Evolutionary conservation across 495 filamentous ascomycete genomes (phyloP), one percentile per base, ranked within the genome.

Genomic region (Hapsidospora chrysogenum): DNA sequence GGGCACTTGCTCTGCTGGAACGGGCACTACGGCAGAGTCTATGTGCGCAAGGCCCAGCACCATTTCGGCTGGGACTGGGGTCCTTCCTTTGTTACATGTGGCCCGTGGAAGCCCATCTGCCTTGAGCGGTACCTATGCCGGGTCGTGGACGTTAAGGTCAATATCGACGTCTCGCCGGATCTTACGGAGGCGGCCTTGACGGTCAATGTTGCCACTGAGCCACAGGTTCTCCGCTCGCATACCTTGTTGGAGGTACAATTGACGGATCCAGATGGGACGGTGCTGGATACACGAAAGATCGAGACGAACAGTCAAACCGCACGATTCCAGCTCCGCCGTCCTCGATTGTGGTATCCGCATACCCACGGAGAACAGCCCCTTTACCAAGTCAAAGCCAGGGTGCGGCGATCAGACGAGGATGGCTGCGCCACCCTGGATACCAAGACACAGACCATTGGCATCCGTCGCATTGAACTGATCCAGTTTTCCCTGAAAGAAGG

Each of bases 41-140:
- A 65, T 17, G 72, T 72, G 8, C 57, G 72, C 36, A 82, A 79
- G 42, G 74, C 71, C 3, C 76, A 80, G 48, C 81, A 82, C 41
- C 75, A 82, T 39, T 84, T 75, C 73, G 80, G 80, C 17, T 86
- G 80, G 80, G 80, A 86, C 47, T 86, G 79, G 80, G 80, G 79
- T 8, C 80, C 80, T 16, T 64, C 73, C 4, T 40, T 85, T 16
- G 63, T 80, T 45, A 80, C 76, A 5, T 76, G 70, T 27, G 80
- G 80, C 3, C 78, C 79, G 9, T 85, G 78, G 78, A 62, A 69
- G 33, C 68, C 72, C 3, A 58, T 83, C 15, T 64, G 56, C 9
- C 54, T 85, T n/a, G 77, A 86, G 45, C 60, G 70, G 3, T 64
- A 45, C 18, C 26, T 48, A 14, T 35, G 43, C 9, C 46, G 66